Base-by-base conservation (phyloP, 2,329 filamentous ascomycete species). In the Emydomyces testavorans region DNA sequence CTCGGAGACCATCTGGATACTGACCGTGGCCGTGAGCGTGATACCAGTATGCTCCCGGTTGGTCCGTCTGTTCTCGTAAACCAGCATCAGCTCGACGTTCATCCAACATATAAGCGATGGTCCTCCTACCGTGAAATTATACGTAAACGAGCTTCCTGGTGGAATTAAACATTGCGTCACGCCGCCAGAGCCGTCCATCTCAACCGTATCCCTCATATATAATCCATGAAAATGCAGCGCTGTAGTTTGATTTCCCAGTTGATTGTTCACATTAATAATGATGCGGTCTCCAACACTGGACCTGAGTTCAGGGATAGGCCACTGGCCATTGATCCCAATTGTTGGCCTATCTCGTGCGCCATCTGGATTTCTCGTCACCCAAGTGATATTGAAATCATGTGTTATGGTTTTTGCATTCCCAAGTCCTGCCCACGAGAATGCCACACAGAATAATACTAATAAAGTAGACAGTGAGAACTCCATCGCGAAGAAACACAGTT, bases 191-290 rank as follows among this genome's bases (percentile, higher is more conserved):
- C 54, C 53, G 24, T 52, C 50, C 39, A 49, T 49, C 38, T 48
- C 46, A 20, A 40, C 16, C 7, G 38, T 48, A 78, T 21, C 78
- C 78, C 81, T 81, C 71, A 78, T 75, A 64, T 74, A 83, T 5
- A 85, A 59, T 42, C 82, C 83, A 58, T 86, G 82, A 56, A 82
- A 86, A 47, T 65, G 62, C 18, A 65, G 53, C 24, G 57, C 57
- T 15, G 55, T 54, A 15, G 48, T 35, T 21, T 50, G 48, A 29
- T 50, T 46, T 26, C 42, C 42, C 3, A 50, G 35, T 16, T 46
- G 41, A 28, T 50, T 50, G 26, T 46, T 50, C 13, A 42, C 31
- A 34, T 42, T 31, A 16, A 50, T 26, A 21, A 50, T 26, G 20
- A 50, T 34, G 29, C 40, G 48, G 18, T 50, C 48, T 16, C 48